phyloP scores from a whole-genome alignment of 2,329 filamentous ascomycete species.

The Chrysosporium keratinophilum region DNA sequence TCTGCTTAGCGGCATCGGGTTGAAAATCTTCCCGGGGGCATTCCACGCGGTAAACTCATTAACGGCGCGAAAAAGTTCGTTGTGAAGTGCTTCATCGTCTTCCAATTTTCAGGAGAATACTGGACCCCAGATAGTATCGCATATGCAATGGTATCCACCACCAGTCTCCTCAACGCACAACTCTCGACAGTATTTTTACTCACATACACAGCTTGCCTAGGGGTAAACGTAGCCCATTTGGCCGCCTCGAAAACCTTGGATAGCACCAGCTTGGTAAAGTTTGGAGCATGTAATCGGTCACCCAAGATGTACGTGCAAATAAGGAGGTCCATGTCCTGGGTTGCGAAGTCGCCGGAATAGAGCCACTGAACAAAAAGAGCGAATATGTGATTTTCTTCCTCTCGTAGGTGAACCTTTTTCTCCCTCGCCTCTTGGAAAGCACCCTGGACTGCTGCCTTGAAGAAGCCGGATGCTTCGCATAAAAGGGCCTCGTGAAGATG shows the following conservation, averaged over 20 bases:
- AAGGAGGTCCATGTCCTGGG: not conserved
- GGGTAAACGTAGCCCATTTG: conserved; percentile 1
- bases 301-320: conserved; percentile 12
- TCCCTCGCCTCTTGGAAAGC: conserved; percentile 10
- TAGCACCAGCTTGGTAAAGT: conserved; percentile 4
- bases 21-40: conserved; percentile 1
- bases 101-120: conserved; percentile 3
- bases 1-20: not conserved
- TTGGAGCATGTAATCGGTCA: conserved; percentile 5
- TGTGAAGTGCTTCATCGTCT: conserved; percentile 4
- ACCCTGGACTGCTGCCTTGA: conserved; percentile 2
- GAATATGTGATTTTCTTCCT: conserved; percentile 11
- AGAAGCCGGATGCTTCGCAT: conserved; percentile 4
- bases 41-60: not conserved
- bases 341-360: conserved; percentile 9
- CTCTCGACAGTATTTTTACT: conserved; percentile 7
- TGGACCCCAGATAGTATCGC: not conserved
- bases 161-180: conserved; percentile 10
- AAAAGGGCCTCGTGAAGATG: conserved; percentile 12
- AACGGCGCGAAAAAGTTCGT: conserved; percentile 8
- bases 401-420: conserved; percentile 8
- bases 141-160: conserved; percentile 12
- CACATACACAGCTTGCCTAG: conserved; percentile 10
- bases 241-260: conserved; percentile 8
- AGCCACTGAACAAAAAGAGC: conserved; percentile 15